These are phyloP conservation scores for Tuber microsphaerosporum DNA, from an alignment of 495 filamentous ascomycete species.

Conservation along the genomic window DNA sequence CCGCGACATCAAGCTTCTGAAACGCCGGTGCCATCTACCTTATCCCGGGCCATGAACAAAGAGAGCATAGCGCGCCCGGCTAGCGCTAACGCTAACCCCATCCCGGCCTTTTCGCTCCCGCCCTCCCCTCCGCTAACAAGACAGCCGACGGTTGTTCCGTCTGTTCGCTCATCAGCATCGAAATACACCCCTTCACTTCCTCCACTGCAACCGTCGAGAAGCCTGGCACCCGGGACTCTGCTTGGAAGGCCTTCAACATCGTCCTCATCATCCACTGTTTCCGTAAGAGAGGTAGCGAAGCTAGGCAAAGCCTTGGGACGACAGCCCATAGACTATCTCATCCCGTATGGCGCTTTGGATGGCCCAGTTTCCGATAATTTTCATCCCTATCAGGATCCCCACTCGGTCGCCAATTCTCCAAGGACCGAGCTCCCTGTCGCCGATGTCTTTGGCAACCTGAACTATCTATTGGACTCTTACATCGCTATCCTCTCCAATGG, in stretches of 20 bases:
- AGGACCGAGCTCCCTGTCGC: conserved; percentile 33
- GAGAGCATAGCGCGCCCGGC: conserved; percentile 26
- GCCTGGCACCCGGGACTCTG: conserved; percentile 15
- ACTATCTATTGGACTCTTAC: conserved; percentile 77
- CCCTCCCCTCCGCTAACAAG: conserved; percentile 40
- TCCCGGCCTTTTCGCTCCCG: conserved; percentile 29
- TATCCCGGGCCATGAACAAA: conserved; percentile 28
- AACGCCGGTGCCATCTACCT: conserved; percentile 27
- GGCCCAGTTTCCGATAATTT: conserved; percentile 38
- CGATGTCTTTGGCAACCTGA: conserved; percentile 47
- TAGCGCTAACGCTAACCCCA: not conserved
- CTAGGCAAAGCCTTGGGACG: conserved; percentile 37
- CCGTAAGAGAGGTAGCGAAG: conserved; percentile 33
- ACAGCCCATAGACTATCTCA: conserved; percentile 40
- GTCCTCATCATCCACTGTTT: conserved; percentile 21
- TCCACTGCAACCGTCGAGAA: conserved; percentile 16
- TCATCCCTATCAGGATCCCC: conserved; percentile 35
- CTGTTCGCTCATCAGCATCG: conserved; percentile 22
- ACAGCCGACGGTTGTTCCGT: conserved; percentile 25
- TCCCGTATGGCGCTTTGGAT: conserved; percentile 38
- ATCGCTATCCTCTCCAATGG: conserved; percentile 67
- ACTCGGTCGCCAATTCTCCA: conserved; percentile 19
- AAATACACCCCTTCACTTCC: conserved; percentile 18
- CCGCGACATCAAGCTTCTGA: conserved; percentile 26
- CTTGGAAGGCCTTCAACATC: conserved; percentile 23